phyloP scores from a whole-genome alignment of 768 basidiomycete genomes.

The Auriscalpium microsporum region DNA sequence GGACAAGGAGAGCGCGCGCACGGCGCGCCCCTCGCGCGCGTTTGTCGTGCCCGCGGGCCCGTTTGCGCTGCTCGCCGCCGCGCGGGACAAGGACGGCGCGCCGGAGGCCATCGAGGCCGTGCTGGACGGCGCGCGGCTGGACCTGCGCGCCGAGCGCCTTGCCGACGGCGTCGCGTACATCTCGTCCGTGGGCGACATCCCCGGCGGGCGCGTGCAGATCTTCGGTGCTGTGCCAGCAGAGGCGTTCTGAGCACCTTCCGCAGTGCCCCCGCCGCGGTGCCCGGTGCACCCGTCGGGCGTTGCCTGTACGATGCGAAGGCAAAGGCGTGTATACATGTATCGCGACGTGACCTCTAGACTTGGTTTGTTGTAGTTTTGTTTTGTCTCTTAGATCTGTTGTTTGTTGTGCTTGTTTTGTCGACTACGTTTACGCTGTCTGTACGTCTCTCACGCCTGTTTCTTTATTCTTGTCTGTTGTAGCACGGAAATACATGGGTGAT shows the following conservation, averaged over 20 bases:
- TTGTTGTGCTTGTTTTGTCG: too few species aligned
- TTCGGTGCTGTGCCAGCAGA: not conserved
- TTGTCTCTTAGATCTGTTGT: too few species aligned
- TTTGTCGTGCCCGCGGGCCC: slow-evolving; percentile 11
- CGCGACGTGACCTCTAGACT: too few species aligned
- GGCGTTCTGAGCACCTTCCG: not conserved
- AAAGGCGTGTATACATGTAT: too few species aligned
- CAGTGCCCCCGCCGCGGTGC: too few species aligned
- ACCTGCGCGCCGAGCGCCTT: slow-evolving; percentile 3
- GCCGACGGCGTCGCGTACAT: slow-evolving; percentile 6
- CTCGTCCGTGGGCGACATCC: slow-evolving; percentile 3
- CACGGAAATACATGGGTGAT: too few species aligned
- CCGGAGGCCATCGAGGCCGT: not conserved
- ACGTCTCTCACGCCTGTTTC: too few species aligned
- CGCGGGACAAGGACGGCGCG: not conserved
- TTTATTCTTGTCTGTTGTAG: too few species aligned
- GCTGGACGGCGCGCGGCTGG: slow-evolving; percentile 9
- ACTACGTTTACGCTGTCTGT: too few species aligned
- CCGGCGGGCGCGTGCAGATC: slow-evolving; percentile 9
- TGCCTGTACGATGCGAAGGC: not conserved
- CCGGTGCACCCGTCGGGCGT: not conserved
- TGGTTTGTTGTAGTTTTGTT: too few species aligned
- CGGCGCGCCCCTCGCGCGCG: not conserved
- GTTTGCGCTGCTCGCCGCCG: slow-evolving; percentile 4
- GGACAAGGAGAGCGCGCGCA: too few species aligned